These are phyloP conservation scores for Yamadazyma pseudoaaseri DNA, from an alignment of 1,139 yeast species.

Conservation along the genomic window DNA sequence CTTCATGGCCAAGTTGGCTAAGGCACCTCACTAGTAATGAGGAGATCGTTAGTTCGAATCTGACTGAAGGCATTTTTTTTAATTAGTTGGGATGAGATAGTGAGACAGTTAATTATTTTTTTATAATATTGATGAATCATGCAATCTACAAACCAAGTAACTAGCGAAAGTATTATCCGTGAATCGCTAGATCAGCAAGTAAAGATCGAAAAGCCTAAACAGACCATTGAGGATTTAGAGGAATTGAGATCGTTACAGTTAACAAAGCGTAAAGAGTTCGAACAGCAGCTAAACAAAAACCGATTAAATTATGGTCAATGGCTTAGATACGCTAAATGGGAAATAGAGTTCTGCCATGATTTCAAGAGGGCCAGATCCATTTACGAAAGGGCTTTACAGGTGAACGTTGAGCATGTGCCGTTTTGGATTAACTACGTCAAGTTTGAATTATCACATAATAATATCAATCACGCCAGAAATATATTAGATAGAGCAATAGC, in stretches of 20 bases:
- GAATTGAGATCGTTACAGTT: slow-evolving; percentile 77
- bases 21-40: slow-evolving; percentile 92
- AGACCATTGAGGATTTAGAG: slow-evolving; percentile 71
- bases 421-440: slow-evolving; percentile 86
- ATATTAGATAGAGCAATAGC: slow-evolving; percentile 76
- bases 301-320: slow-evolving; percentile 82
- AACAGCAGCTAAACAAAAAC: slow-evolving; percentile 80
- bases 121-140: not conserved
- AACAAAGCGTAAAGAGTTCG: slow-evolving; percentile 77
- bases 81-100: not conserved
- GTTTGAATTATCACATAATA: slow-evolving; percentile 67
- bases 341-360: slow-evolving; percentile 72
- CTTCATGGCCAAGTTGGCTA: slow-evolving; percentile 83
- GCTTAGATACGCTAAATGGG: slow-evolving; percentile 91
- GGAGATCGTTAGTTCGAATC: slow-evolving; percentile 89
- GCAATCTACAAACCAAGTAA: slow-evolving; percentile 16
- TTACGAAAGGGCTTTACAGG: slow-evolving; percentile 83
- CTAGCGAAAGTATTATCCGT: slow-evolving; percentile 39
- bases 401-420: slow-evolving; percentile 71
- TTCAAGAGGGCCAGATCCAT: slow-evolving; percentile 74
- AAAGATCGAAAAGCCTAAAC: slow-evolving; percentile 41
- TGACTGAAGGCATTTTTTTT: slow-evolving; percentile 65
- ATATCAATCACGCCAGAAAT: slow-evolving; percentile 87
- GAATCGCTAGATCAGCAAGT: slow-evolving; percentile 34
- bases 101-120: not conserved